phyloP scores from a whole-genome alignment of 2,329 filamentous ascomycete genomes.

The Penicillium glabrum region DNA sequence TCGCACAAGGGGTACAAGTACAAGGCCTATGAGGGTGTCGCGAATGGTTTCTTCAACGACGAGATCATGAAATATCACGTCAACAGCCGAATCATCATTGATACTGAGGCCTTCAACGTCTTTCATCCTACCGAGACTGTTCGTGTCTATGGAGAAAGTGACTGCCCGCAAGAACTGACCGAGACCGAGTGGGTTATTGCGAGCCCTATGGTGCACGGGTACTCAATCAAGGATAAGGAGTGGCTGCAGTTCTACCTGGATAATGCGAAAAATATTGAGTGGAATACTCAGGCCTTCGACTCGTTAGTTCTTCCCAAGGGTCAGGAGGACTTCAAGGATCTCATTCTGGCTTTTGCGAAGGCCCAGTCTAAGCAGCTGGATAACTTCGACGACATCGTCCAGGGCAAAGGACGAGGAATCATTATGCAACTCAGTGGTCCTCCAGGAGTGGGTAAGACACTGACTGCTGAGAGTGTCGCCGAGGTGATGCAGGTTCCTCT shows the following conservation, averaged over 20 bases:
- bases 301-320: slow-evolving; percentile 48
- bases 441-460: slow-evolving; percentile 56
- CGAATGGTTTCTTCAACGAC: slow-evolving; percentile 30
- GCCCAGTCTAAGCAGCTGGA: slow-evolving; percentile 41
- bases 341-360: slow-evolving; percentile 50
- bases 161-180: slow-evolving; percentile 28
- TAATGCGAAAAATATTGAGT: slow-evolving; percentile 44
- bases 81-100: slow-evolving; percentile 54
- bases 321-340: slow-evolving; percentile 42
- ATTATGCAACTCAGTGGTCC: slow-evolving; percentile 53
- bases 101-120: slow-evolving; percentile 50
- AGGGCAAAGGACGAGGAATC: slow-evolving; percentile 54
- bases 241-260: slow-evolving; percentile 40
- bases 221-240: slow-evolving; percentile 45
- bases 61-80: slow-evolving; percentile 26
- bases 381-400: slow-evolving; percentile 52
- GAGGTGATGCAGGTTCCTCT: slow-evolving; percentile 53
- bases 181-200: slow-evolving; percentile 46
- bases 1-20: slow-evolving; percentile 51
- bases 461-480: slow-evolving; percentile 52
- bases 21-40: slow-evolving; percentile 50
- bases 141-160: slow-evolving; percentile 10
- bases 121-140: slow-evolving; percentile 47
- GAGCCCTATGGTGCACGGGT: slow-evolving; percentile 48
- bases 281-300: slow-evolving; percentile 48